These are phyloP conservation scores for Bremia lactucae DNA, from an alignment of 352 stramenopile species.

Conservation along the genomic window DNA sequence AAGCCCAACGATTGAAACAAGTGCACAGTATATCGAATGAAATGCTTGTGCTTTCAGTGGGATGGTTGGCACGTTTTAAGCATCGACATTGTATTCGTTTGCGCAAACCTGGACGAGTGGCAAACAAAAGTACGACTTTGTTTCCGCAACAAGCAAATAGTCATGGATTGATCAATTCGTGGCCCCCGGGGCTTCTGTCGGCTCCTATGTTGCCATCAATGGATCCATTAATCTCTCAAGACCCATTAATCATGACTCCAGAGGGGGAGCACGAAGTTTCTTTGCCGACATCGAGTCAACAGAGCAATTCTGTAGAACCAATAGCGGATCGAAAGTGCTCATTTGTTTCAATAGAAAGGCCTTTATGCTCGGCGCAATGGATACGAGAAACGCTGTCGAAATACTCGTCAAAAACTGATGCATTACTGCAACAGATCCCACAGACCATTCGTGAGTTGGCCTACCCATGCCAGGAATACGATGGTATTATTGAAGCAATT, in stretches of 20 bases:
- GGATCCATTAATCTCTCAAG: not conserved
- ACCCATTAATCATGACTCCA: not conserved
- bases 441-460: constrained; percentile 13
- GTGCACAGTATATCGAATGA: constrained; percentile 51
- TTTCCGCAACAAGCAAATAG: not conserved
- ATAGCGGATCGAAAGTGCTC: not conserved
- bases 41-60: constrained; percentile 60
- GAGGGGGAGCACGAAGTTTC: constrained; percentile 1
- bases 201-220: not conserved
- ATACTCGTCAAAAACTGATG: not conserved
- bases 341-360: not conserved
- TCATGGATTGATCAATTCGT: constrained; percentile 1
- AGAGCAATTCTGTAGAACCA: not conserved
- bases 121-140: constrained; percentile 6
- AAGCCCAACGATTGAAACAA: constrained; percentile 59
- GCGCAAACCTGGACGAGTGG: constrained; percentile 25
- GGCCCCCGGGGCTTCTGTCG: constrained; percentile 2
- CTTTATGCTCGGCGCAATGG: constrained; percentile 12
- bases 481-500: constrained; percentile 14
- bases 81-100: constrained; percentile 59
- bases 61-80: constrained; percentile 65
- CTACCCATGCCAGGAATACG: constrained; percentile 17
- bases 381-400: constrained; percentile 2
- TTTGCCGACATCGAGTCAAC: constrained; percentile 1
- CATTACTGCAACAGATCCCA: constrained; percentile 14